phyloP scores from a whole-genome alignment of 2,329 filamentous ascomycete species.

The Aspergillus sojae region DNA sequence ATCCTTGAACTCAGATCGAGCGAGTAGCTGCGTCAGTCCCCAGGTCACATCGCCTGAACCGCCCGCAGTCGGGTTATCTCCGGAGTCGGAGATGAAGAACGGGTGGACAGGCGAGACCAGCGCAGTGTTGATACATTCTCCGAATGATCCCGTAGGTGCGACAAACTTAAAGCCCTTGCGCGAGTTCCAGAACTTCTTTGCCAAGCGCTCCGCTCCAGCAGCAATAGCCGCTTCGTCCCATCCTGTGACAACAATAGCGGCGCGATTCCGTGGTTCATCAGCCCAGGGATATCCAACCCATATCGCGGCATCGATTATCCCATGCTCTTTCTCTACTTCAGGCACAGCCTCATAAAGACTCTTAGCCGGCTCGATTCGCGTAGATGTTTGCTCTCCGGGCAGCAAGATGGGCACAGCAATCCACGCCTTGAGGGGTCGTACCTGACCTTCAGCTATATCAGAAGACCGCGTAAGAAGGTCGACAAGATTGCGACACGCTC shows the following conservation, averaged over 20 bases:
- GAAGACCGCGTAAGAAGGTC: conserved; percentile 34
- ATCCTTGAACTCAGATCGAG: conserved; percentile 48
- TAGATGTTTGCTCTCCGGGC: conserved; percentile 59
- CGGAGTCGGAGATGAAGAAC: conserved; percentile 59
- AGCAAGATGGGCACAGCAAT: conserved; percentile 55
- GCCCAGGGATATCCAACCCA: conserved; percentile 63
- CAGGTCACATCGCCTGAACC: conserved; percentile 59
- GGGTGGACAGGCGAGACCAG: conserved; percentile 45
- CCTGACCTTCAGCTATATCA: conserved; percentile 1
- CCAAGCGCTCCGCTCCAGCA: conserved; percentile 49
- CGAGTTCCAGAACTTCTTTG: conserved; percentile 52
- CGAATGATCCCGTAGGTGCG: conserved; percentile 53
- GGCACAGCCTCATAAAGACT: conserved; percentile 54
- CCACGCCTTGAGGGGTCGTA: conserved; percentile 55
- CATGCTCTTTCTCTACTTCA: conserved; percentile 43
- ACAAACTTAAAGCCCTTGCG: conserved; percentile 55
- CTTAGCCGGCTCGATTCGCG: conserved; percentile 55
- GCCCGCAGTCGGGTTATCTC: conserved; percentile 59
- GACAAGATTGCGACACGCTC: conserved; percentile 55
- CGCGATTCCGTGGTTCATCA: conserved; percentile 56
- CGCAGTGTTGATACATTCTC: conserved; percentile 52
- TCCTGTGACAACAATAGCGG: conserved; percentile 55
- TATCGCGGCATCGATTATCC: conserved; percentile 55
- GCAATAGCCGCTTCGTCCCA: conserved; percentile 48
- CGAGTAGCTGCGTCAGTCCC: conserved; percentile 51